These are phyloP conservation scores for Hemisphaericaspora nanyangensis DNA, from an alignment of 805 yeast species.

Conservation along the genomic window DNA sequence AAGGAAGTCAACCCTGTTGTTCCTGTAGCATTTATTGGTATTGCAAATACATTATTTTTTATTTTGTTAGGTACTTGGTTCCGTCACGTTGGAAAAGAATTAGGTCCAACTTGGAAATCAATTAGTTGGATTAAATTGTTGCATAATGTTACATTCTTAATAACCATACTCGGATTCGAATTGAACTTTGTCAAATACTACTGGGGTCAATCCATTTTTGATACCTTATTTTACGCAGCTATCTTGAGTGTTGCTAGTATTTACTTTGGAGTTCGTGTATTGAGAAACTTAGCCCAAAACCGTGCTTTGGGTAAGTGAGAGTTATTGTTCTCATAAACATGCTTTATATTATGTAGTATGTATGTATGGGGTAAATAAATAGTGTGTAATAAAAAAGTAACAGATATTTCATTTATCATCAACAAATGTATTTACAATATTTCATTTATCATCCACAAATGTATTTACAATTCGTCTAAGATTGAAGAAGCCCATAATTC, in stretches of 20 bases:
- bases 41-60: constrained; percentile 38
- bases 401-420: constrained; percentile 25
- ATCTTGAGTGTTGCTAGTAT: constrained; percentile 52
- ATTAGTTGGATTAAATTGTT: constrained; percentile 31
- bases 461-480: constrained; percentile 55
- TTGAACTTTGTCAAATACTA: constrained; percentile 54
- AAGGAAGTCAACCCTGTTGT: constrained; percentile 47
- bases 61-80: constrained; percentile 45
- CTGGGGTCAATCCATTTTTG: constrained; percentile 56
- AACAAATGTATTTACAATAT: constrained; percentile 45
- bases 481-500: constrained; percentile 47
- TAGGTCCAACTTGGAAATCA: constrained; percentile 33
- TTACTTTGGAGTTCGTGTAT: constrained; percentile 62
- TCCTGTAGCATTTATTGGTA: constrained; percentile 48
- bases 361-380: no score
- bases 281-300: constrained; percentile 42
- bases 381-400: no score
- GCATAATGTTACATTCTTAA: constrained; percentile 43
- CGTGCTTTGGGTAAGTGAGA: constrained; percentile 24
- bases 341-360: background rate
- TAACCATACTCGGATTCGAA: constrained; percentile 49
- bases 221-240: constrained; percentile 46
- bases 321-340: no score
- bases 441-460: constrained; percentile 32
- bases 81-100: constrained; percentile 20